Conservation (phyloP, 805 yeast genomes). For the Hanseniaspora occidentalis region DNA sequence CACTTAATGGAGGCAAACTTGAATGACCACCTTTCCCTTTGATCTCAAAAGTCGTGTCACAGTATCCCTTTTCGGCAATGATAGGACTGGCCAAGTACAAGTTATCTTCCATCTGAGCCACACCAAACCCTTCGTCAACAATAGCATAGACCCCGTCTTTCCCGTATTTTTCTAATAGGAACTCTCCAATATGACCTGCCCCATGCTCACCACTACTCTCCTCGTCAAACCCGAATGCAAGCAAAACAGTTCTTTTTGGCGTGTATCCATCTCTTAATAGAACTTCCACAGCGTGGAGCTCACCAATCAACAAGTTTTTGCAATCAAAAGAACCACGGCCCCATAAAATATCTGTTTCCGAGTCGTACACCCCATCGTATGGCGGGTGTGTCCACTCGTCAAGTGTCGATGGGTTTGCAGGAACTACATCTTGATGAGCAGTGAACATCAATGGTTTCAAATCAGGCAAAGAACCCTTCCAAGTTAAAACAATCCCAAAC, state of each 20-base stretch:
- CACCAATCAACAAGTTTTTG: slow-evolving; percentile 53
- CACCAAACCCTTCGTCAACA: slow-evolving; percentile 55
- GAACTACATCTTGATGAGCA: slow-evolving; percentile 83
- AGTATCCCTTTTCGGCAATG: slow-evolving; percentile 50
- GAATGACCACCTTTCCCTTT: slow-evolving; percentile 70
- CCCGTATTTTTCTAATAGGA: slow-evolving; percentile 45
- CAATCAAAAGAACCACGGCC: slow-evolving; percentile 76
- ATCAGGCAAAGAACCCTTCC: slow-evolving; percentile 40
- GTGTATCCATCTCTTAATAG: slow-evolving; percentile 36
- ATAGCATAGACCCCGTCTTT: slow-evolving; percentile 44
- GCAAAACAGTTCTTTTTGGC: slow-evolving; percentile 51
- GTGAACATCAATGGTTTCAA: slow-evolving; percentile 57
- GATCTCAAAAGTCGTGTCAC: slow-evolving; percentile 39
- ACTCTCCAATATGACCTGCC: slow-evolving; percentile 36
- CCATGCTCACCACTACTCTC: slow-evolving; percentile 56
- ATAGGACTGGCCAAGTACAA: slow-evolving; percentile 40
- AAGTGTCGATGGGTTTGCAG: slow-evolving; percentile 49
- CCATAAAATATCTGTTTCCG: slow-evolving; percentile 37
- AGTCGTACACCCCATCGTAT: slow-evolving; percentile 55
- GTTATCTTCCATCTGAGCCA: slow-evolving; percentile 27
- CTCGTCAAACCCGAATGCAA: slow-evolving; percentile 72
- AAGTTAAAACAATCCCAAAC: slow-evolving; percentile 52
- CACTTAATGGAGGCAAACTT: slow-evolving; percentile 51
- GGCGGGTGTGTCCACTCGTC: slow-evolving; percentile 60
- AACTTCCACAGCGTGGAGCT: slow-evolving; percentile 53